A percentile compares a stretch with the other conserved stretches of the same genome.
Evolutionary conservation across 1,284 basidiomycete species (phyloP).

Genomic region (Polyporus tsugae): DNA sequence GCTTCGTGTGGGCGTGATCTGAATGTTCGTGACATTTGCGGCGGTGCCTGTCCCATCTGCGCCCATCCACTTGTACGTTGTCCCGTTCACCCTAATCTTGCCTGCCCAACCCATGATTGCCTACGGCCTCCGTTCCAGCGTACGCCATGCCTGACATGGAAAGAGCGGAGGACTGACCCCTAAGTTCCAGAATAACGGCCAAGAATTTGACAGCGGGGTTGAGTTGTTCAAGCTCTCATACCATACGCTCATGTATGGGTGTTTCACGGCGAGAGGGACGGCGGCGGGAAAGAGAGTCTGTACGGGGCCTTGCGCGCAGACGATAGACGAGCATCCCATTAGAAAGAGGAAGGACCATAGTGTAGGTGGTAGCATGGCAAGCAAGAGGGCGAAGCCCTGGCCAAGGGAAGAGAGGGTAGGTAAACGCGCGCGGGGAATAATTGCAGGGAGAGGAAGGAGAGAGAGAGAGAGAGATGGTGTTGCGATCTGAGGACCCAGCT

Average conservation of each 20-base stretch:
- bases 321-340: conserved; percentile 20
- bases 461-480: background rate
- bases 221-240: conserved; percentile 5
- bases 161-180: conserved; percentile 5
- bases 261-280: conserved; percentile 25
- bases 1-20: conserved; percentile 30
- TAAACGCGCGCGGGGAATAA: background rate
- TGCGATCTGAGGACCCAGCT: background rate
- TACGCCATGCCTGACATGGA: no score
- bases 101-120: conserved; percentile 30
- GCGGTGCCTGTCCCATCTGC: background rate
- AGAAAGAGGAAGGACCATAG: conserved; percentile 24
- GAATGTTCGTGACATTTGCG: conserved; percentile 20
- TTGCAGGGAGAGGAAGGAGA: background rate
- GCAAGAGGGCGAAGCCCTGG: conserved; percentile 8
- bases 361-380: conserved; percentile 15
- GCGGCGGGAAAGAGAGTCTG: conserved; percentile 26
- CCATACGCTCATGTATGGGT: conserved; percentile 31
- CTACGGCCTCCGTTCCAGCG: conserved; percentile 1
- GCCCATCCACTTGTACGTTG: conserved; percentile 34
- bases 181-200: conserved; percentile 22
- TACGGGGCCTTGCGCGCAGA: conserved; percentile 18
- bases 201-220: conserved; percentile 1
- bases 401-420: conserved; percentile 2
- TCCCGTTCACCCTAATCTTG: conserved; percentile 33